These are phyloP conservation scores for Hyphopichia wangnamkhiaoensis DNA, from an alignment of 1,139 yeast genomes.

Conservation along the genomic window DNA sequence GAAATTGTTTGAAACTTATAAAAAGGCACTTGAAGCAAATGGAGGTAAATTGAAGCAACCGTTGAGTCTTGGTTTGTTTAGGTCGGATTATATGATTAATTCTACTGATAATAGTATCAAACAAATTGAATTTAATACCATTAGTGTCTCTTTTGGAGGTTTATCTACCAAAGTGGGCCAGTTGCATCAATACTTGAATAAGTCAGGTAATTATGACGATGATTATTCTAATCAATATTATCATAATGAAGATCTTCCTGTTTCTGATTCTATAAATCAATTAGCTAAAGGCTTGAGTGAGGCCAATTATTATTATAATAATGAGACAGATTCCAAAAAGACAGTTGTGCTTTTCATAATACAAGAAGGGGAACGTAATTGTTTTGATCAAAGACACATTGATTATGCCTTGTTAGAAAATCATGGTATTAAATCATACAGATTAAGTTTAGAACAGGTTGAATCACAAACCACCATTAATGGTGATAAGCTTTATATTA, in stretches of 20 bases:
- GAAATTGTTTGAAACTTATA: conserved; percentile 62
- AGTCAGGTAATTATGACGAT: conserved; percentile 52
- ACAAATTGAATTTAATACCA: conserved; percentile 95
- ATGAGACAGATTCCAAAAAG: conserved; percentile 18
- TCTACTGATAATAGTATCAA: conserved; percentile 54
- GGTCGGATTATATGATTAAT: conserved; percentile 89
- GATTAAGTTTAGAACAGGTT: conserved; percentile 70
- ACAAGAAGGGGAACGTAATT: conserved; percentile 84
- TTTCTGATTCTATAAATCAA: conserved; percentile 60
- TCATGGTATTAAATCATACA: conserved; percentile 58
- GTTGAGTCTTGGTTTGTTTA: conserved; percentile 76
- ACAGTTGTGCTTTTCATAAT: conserved; percentile 76
- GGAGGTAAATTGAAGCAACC: conserved; percentile 55
- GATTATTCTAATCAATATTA: conserved; percentile 41
- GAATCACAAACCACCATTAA: conserved; percentile 39
- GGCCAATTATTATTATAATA: conserved; percentile 59
- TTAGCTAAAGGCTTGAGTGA: conserved; percentile 72
- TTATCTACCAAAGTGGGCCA: conserved; percentile 78
- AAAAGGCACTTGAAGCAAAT: conserved; percentile 47
- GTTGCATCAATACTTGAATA: conserved; percentile 67
- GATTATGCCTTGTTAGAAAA: conserved; percentile 67
- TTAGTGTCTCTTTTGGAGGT: conserved; percentile 94
- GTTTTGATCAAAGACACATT: conserved; percentile 84
- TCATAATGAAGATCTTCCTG: conserved; percentile 55
- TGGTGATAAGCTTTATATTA: conserved; percentile 50